Conservation (phyloP, 352 stramenopile genomes). For the Globisporangium splendens region DNA sequence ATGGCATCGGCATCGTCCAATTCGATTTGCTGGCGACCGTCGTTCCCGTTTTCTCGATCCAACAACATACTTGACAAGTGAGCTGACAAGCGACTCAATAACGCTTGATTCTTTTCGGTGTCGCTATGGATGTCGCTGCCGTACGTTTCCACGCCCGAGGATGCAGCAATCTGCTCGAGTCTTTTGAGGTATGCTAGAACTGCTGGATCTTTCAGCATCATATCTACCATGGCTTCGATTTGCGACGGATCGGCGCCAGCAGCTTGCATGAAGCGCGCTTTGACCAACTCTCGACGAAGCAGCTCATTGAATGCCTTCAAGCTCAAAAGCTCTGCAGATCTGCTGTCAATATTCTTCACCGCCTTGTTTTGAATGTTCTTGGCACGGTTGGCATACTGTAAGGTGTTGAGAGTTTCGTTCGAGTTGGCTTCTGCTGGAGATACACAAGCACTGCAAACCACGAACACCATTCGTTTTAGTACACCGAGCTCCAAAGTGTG, state of each 20-base stretch:
- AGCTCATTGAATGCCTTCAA: constrained; percentile 68
- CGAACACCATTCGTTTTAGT: neutral
- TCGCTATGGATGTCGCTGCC: neutral
- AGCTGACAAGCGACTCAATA: constrained; percentile 3
- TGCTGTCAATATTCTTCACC: constrained; percentile 85
- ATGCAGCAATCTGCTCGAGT: constrained; percentile 45
- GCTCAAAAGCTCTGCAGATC: constrained; percentile 64
- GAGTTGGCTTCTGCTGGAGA: constrained; percentile 69
- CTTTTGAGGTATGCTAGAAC: constrained; percentile 52
- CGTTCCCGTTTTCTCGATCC: constrained; percentile 1
- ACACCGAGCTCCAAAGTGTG: neutral
- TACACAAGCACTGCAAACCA: constrained; percentile 65
- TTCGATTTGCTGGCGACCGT: neutral
- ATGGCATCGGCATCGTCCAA: constrained; percentile 19
- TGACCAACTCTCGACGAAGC: constrained; percentile 65
- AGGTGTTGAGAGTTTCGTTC: constrained; percentile 77
- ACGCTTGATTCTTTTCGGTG: constrained; percentile 4
- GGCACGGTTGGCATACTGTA: constrained; percentile 84
- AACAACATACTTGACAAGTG: constrained; percentile 10
- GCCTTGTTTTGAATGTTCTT: constrained; percentile 91
- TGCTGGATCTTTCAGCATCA: constrained; percentile 38
- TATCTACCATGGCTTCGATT: constrained; percentile 31
- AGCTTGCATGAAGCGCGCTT: constrained; percentile 35
- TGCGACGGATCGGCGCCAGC: constrained; percentile 17
- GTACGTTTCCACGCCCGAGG: constrained; percentile 7